phyloP scores from a whole-genome alignment of 129 eudicot genomes.

The Dittrichia graveolens region DNA sequence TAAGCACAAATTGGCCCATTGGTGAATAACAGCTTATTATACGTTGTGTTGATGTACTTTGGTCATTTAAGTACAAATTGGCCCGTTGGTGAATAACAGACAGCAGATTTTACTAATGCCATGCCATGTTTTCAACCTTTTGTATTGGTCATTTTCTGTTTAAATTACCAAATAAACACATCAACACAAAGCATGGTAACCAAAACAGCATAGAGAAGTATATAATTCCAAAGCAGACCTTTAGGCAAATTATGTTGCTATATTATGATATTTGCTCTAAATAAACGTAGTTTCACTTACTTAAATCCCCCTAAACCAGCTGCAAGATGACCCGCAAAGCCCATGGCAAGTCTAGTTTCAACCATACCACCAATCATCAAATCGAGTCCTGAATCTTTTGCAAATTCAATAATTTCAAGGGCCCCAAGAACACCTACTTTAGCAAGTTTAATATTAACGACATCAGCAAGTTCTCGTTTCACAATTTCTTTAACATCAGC shows the following conservation, averaged over 20 bases:
- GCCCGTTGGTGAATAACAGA: too few species aligned
- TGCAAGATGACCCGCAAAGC: slow-evolving; percentile 95
- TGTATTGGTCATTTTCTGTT: too few species aligned
- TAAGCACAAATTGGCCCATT: too few species aligned
- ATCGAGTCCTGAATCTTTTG: slow-evolving; percentile 68
- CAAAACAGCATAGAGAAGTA: too few species aligned
- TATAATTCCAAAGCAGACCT: too few species aligned
- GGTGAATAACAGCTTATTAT: too few species aligned
- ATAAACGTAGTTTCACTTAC: slow-evolving; percentile 45
- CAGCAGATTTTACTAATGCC: too few species aligned
- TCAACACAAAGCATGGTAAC: too few species aligned
- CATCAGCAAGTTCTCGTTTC: slow-evolving; percentile 72
- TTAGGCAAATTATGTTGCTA: background rate
- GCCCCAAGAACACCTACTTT: slow-evolving; percentile 92
- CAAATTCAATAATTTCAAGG: slow-evolving; percentile 75
- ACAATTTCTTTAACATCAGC: slow-evolving; percentile 70
- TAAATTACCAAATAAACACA: too few species aligned
- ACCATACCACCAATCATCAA: slow-evolving; percentile 99
- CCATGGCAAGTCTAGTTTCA: slow-evolving; percentile 97
- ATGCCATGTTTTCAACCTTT: too few species aligned
- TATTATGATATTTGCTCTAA: background rate
- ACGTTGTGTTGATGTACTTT: too few species aligned
- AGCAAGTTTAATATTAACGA: slow-evolving; percentile 82
- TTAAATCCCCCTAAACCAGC: slow-evolving; percentile 94
- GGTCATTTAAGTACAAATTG: too few species aligned